Evolutionary conservation across 257 asterid species (phyloP), one percentile per base, ranked within the genome.

Genomic region (Schizonepeta tenuifolia): DNA sequence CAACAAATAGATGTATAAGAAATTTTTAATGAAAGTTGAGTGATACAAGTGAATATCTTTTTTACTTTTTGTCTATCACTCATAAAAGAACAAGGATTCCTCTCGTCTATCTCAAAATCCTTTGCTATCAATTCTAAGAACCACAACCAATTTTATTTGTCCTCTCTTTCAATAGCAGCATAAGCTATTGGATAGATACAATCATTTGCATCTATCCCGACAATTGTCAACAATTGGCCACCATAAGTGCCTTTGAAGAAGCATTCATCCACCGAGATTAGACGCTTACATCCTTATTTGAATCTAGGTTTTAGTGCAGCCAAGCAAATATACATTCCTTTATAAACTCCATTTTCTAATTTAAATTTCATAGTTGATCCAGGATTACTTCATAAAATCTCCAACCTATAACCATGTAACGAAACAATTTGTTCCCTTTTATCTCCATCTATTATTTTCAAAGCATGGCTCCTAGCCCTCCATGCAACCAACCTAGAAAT

Each of bases 61-160:
- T 58, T 7, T 58, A 58, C 65, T 44, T 58, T 58, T 58, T 58
- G 65, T 58, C 41, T 15, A 58, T 58, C 43, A 58, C 65, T 58
- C 65, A 58, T 58, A 15, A 28, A 58, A 13, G 65, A 28, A 58
- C 41, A 58, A 58, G 41, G 41, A 15, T 31, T 58, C 10, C 18
- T 58, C 17, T 58, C 41, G 6, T 31, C 11, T 58, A 58, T 58
- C 2, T 31, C 12, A 1, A 31, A 44, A 58, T 58, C 65, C 2
- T 13, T 44, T 9, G 11, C 65, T 24, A 58, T 6, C 4, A 58
- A 5, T 5, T 58, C 43, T 14, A 58, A 58, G 61, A 28, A 58
- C 65, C 65, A 58, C 65, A 58, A 1, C 43, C 43, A 58, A 31
- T 58, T 58, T 58, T 58, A 43, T 58, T 58, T 28, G 18, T 58